Evolutionary conservation across 805 yeast species (phyloP).

Genomic region (Myxozyma neglecta): DNA sequence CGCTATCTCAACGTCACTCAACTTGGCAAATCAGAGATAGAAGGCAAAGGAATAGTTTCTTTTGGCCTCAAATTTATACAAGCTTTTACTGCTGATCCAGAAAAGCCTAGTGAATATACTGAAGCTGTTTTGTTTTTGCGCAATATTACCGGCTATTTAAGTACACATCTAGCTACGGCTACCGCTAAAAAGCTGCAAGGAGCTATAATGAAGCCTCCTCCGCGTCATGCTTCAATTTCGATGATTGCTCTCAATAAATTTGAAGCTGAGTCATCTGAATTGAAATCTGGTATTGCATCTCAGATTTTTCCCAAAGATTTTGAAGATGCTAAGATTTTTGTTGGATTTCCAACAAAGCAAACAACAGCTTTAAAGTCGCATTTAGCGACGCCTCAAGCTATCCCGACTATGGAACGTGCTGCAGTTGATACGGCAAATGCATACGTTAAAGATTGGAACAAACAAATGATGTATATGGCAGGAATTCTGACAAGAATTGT

Average conservation of each 20-base stretch:
- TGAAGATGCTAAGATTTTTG: conserved; percentile 44
- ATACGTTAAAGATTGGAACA: conserved; percentile 45
- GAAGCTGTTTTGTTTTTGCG: conserved; percentile 37
- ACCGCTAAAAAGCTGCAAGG: conserved; percentile 41
- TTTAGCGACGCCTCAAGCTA: conserved; percentile 42
- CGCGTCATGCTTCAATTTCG: conserved; percentile 40
- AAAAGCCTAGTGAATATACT: conserved; percentile 39
- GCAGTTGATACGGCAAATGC: conserved; percentile 46
- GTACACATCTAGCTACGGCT: conserved; percentile 37
- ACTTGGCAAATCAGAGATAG: conserved; percentile 32
- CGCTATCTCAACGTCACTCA: conserved; percentile 43
- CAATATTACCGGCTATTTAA: conserved; percentile 39
- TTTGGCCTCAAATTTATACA: conserved; percentile 27
- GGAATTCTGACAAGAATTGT: conserved; percentile 42
- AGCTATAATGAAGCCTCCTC: conserved; percentile 46
- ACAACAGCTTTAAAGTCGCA: conserved; percentile 43
- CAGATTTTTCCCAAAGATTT: conserved; percentile 41
- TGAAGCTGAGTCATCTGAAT: conserved; percentile 38
- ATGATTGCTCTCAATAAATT: conserved; percentile 37
- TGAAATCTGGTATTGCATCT: conserved; percentile 40
- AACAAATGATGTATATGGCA: conserved; percentile 42
- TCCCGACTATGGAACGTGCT: conserved; percentile 48
- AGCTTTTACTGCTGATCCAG: conserved; percentile 30
- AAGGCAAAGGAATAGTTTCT: conserved; percentile 24
- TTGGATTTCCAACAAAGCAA: conserved; percentile 47